phyloP scores from a whole-genome alignment of 371 early-diverging fungal species.

The Mortierella sp. region DNA sequence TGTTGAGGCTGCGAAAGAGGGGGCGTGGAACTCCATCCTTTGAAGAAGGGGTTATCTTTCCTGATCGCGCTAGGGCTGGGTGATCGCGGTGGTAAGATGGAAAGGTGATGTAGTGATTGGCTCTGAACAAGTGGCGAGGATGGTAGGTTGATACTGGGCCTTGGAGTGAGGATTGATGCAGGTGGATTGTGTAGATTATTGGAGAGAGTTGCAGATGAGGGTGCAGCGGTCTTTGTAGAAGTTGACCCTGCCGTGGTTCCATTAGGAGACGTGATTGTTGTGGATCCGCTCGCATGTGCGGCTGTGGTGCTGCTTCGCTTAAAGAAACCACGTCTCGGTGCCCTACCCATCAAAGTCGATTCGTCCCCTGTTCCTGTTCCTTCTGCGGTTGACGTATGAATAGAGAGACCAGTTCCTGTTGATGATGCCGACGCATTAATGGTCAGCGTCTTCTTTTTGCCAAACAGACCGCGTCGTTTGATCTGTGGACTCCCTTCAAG shows the following conservation, averaged over 20 bases:
- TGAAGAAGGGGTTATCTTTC: conserved; percentile 6
- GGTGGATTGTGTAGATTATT: neutral
- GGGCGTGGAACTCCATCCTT: neutral
- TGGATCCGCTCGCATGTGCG: conserved; percentile 8
- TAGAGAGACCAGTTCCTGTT: neutral
- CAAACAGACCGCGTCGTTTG: conserved; percentile 28
- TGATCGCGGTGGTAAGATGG: conserved; percentile 15
- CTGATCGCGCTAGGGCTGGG: conserved; percentile 23
- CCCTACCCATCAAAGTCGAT: conserved; percentile 14
- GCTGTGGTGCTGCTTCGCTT: conserved; percentile 14
- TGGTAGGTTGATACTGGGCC: neutral
- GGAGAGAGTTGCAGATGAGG: neutral
- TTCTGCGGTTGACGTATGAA: neutral
- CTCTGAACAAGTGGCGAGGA: conserved; percentile 1
- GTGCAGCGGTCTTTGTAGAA: neutral
- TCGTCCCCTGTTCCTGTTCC: conserved; percentile 11
- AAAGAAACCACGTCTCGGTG: conserved; percentile 31
- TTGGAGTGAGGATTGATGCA: neutral
- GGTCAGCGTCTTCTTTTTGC: conserved; percentile 2
- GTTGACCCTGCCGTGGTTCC: too few species aligned
- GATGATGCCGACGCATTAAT: conserved; percentile 4
- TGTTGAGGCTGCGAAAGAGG: neutral
- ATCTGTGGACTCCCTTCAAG: conserved; percentile 13
- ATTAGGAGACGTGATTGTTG: too few species aligned
- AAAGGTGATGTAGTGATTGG: conserved; percentile 19